Conservation (phyloP, 148 eudicot genomes). For the Arctostaphylos glauca region DNA sequence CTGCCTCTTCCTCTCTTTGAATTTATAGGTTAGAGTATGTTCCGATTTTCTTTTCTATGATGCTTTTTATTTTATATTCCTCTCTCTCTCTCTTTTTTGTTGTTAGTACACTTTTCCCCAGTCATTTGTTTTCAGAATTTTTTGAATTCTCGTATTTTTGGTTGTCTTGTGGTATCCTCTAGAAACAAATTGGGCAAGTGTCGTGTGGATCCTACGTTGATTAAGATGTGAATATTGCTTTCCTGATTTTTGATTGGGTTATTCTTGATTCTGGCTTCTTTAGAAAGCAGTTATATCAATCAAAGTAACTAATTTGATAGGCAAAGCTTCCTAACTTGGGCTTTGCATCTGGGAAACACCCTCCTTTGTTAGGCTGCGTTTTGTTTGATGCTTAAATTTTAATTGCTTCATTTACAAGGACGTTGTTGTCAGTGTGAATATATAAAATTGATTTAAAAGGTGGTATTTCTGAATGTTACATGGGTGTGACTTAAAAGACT, state of each 20-base stretch:
- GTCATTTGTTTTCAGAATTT: background rate
- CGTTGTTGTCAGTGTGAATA: background rate
- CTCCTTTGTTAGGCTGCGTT: too few relatives aligned
- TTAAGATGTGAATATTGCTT: background rate
- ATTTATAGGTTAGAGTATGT: background rate
- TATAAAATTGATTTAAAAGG: background rate
- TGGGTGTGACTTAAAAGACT: background rate
- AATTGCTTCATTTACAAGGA: background rate
- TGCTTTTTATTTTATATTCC: background rate
- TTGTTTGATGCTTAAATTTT: slow-evolving; percentile 3
- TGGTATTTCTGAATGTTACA: background rate
- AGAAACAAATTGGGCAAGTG: background rate
- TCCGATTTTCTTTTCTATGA: slow-evolving; percentile 1
- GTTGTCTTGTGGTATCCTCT: background rate
- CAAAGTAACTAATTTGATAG: background rate
- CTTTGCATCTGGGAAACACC: background rate
- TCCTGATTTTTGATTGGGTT: background rate
- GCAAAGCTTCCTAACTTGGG: background rate
- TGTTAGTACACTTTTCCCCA: background rate
- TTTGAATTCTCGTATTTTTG: background rate
- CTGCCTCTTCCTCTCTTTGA: slow-evolving; percentile 37
- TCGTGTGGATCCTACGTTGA: background rate
- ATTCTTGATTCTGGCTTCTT: background rate
- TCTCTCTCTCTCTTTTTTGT: background rate
- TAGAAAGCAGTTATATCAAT: background rate